phyloP scores from a whole-genome alignment of 805 yeast genomes.

The Debaryomyces maramus region DNA sequence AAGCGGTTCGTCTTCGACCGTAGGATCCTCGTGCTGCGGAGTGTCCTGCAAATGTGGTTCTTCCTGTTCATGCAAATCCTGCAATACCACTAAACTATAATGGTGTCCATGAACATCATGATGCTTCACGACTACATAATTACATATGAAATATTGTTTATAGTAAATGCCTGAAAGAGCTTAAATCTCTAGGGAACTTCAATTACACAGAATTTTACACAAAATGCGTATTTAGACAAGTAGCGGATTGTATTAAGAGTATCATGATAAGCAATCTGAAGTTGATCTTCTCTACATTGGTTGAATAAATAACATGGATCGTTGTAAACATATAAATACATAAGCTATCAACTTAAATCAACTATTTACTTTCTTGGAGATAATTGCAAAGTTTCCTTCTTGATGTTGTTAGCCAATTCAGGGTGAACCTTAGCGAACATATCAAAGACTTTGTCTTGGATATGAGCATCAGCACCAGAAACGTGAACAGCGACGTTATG shows the following conservation, averaged over 20 bases:
- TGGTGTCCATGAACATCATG: too few relatives aligned
- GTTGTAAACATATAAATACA: neutral
- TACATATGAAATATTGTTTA: too few relatives aligned
- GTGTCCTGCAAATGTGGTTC: constrained; percentile 40
- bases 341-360: neutral
- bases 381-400: constrained; percentile 57
- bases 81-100: constrained; percentile 44
- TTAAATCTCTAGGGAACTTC: too few relatives aligned
- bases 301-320: too few relatives aligned
- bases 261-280: neutral
- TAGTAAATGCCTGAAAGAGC: too few relatives aligned
- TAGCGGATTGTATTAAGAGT: neutral
- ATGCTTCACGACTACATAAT: too few relatives aligned
- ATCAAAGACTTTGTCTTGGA: constrained; percentile 77
- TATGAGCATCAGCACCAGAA: constrained; percentile 62
- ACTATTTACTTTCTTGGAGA: constrained; percentile 44
- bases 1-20: neutral
- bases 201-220: too few relatives aligned
- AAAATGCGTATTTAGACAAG: too few relatives aligned
- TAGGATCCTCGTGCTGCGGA: constrained; percentile 5
- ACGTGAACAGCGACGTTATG: constrained; percentile 82
- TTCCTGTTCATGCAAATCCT: constrained; percentile 38
- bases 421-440: constrained; percentile 74
- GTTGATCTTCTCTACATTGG: constrained; percentile 3
- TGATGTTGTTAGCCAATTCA: constrained; percentile 65